Evolutionary conservation across 495 filamentous ascomycete species (phyloP).

Genomic region (Lentithecium fluviatile): DNA sequence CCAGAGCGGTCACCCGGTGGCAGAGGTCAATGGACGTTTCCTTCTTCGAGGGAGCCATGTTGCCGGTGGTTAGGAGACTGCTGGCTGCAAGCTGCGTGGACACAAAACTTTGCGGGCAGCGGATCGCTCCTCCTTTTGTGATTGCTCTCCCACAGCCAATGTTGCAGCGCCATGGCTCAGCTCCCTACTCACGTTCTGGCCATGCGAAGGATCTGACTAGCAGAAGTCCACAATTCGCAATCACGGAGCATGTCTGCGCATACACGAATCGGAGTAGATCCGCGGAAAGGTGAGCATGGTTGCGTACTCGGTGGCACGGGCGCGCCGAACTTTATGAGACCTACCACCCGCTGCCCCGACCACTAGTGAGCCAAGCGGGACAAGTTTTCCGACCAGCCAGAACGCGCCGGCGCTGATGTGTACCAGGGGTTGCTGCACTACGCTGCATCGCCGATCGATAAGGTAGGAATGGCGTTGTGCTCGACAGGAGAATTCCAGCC

Average conservation of each 20-base stretch:
- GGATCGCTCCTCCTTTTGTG: conserved; percentile 1
- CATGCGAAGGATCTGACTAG: not conserved
- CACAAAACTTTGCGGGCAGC: not conserved
- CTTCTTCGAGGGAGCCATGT: conserved; percentile 35
- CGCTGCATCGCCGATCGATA: no score
- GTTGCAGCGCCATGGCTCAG: not conserved
- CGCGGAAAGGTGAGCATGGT: not conserved
- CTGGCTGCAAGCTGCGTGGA: not conserved
- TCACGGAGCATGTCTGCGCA: not conserved
- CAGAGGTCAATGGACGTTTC: conserved; percentile 35
- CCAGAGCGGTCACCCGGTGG: conserved; percentile 45
- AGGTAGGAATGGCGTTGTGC: no score
- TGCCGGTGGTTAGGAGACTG: conserved; percentile 4
- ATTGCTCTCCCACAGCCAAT: not conserved
- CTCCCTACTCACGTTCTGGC: not conserved
- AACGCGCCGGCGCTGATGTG: not conserved
- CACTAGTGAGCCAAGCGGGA: not conserved
- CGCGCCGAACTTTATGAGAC: not conserved
- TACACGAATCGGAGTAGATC: not conserved
- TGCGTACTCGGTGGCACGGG: no score
- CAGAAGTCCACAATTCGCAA: not conserved
- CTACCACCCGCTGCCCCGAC: not conserved
- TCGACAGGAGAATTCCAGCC: no score
- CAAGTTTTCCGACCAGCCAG: not conserved
- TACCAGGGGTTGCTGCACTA: no score